Base-by-base conservation (phyloP, 305 asterid species). In the Striga hermonthica region DNA sequence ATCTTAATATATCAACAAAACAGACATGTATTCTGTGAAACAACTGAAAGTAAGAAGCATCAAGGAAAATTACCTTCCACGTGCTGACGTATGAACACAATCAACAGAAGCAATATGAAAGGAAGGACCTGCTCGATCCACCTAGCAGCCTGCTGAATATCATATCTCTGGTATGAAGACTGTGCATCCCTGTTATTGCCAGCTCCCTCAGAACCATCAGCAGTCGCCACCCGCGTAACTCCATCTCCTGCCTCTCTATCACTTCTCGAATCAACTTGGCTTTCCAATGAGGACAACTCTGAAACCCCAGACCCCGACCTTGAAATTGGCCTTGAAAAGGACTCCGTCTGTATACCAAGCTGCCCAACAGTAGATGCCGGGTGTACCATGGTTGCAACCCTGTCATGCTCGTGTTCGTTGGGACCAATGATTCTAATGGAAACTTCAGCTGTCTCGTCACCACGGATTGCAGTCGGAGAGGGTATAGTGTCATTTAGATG, bases 121-220 rank as follows among this genome's bases (percentile, higher is more conserved):
- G 95, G 96, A 67, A 89, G 89, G 65, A 86, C 79, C 75, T 86
- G 95, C 78, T 89, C 96, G 43, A 84, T 83, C 95, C 95, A 84
- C 63, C 96, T 80, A 62, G 95, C 92, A 67, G 86, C 88, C 79
- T 82, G 91, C 72, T 86, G 96, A 69, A 89, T 81, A 71, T 86
- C 91, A 57, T 86, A 84, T 76, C 96, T 78, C 78, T 88, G 95
- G 78, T 86, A 84, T 63, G 95, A 83, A 68, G 96, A 81, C 15
- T 81, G 71, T 36, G 80, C 74, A 66, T 84, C 95, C 81, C 90
- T 82, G 62, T 58, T 79, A 68, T 69, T 79, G 64, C 79, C 82
- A 74, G 9, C 81, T 64, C 75, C 90, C 43, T 79, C 91, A 5
- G 74, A 69, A 70, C 75, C 77, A 52, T 49, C 70, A 62, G 60